A percentile compares a stretch with the other conserved stretches of the same genome.
These are phyloP conservation scores for Drechslerella coelobrocha DNA, from an alignment of 2,329 filamentous ascomycete genomes.

Conservation along the genomic window DNA sequence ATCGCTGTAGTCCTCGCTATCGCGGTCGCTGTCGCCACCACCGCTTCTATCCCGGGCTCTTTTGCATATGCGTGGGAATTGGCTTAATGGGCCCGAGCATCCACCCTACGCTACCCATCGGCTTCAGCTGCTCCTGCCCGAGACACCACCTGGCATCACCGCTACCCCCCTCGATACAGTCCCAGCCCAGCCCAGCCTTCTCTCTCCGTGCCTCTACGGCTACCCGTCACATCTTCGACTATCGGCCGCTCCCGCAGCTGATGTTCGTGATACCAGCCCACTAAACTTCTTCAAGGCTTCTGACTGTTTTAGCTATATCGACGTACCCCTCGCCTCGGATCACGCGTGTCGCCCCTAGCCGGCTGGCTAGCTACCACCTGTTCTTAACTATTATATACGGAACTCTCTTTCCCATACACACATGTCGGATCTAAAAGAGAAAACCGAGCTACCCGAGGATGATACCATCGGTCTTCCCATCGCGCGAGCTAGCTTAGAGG, in stretches of 20 bases:
- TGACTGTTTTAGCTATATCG: too few relatives aligned
- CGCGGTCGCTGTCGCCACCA: too few relatives aligned
- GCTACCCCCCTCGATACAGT: background rate
- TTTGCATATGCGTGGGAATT: too few relatives aligned
- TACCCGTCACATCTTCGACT: too few relatives aligned
- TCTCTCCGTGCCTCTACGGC: background rate
- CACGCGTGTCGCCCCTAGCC: background rate
- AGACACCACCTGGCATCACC: constrained; percentile 1
- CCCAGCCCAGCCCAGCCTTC: background rate
- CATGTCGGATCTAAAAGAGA: constrained; percentile 40
- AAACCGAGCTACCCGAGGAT: constrained; percentile 32
- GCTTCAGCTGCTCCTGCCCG: background rate
- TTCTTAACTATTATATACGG: background rate
- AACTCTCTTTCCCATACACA: constrained; percentile 2
- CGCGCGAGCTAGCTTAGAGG: constrained; percentile 8
- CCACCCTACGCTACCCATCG: background rate
- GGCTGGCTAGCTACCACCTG: background rate
- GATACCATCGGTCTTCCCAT: constrained; percentile 35
- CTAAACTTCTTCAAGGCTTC: too few relatives aligned
- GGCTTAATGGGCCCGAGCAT: too few relatives aligned
- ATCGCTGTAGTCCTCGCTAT: too few relatives aligned
- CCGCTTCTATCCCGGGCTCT: too few relatives aligned
- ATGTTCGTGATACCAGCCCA: background rate
- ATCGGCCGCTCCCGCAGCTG: background rate
- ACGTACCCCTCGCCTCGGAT: background rate